Percentiles rank a stretch among this genome's conserved stretches.
These are phyloP conservation scores for Piper betle DNA, from an alignment of 164 flowering plant species.

Conservation along the genomic window DNA sequence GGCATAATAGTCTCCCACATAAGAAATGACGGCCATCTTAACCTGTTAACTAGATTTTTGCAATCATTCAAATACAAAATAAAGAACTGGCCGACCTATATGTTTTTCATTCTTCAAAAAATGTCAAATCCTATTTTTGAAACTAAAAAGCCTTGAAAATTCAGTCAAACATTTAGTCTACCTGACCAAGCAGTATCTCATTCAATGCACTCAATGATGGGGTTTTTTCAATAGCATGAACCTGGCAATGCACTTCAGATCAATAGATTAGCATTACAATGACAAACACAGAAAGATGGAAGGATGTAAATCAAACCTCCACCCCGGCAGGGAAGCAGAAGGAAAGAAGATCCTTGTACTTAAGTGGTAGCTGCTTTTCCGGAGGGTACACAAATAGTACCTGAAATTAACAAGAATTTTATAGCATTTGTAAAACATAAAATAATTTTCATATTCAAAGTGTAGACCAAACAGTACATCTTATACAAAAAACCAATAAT, in stretches of 20 bases:
- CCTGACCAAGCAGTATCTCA: constrained; percentile 96
- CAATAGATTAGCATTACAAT: background rate
- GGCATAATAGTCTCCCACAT: too few species aligned
- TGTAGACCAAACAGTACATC: background rate
- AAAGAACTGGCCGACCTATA: too few species aligned
- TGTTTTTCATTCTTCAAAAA: too few species aligned
- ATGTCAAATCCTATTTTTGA: too few species aligned
- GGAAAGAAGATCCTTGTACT: constrained; percentile 87
- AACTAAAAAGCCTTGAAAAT: too few species aligned
- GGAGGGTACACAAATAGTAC: constrained; percentile 96
- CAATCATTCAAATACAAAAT: too few species aligned
- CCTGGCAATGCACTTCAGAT: constrained; percentile 25
- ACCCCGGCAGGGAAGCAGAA: constrained; percentile 97
- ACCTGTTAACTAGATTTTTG: too few species aligned
- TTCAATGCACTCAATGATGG: constrained; percentile 98
- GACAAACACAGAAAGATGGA: background rate
- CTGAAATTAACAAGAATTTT: constrained; percentile 21
- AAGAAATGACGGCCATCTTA: too few species aligned
- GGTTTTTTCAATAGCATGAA: constrained; percentile 82
- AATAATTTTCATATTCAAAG: background rate
- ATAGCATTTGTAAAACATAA: background rate
- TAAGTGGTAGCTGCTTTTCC: constrained; percentile 80
- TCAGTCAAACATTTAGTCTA: constrained; percentile 12
- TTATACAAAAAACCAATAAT: background rate
- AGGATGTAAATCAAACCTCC: constrained; percentile 40